Base-by-base conservation (phyloP, 768 basidiomycete genomes). In the Leccinum boreale region DNA sequence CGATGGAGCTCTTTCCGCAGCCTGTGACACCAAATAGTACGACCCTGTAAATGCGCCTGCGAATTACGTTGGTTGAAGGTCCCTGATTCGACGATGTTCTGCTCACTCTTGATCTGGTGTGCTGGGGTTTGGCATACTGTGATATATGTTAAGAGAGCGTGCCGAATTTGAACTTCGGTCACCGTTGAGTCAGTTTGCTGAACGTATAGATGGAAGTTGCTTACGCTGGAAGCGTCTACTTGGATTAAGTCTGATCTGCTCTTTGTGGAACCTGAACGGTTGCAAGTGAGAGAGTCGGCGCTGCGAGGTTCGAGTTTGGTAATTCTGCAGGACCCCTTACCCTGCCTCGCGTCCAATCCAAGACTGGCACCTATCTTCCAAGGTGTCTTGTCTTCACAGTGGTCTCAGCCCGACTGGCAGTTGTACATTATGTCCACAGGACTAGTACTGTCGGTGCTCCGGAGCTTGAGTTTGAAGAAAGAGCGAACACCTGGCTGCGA, bases 1-100 rank as follows among this genome's bases (percentile, higher is more conserved):
- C 48, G 55, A 71, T 55, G 0, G 70, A 73, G 49, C 70, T 71
- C 55, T 71, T 71, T 35, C 70, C 72, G 50, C 63, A 58, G n/a
- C 70, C 70, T 15, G 62, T 66, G 54, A 63, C 62, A 36, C 70
- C 70, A 29, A 73, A 64, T 7, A 71, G 24, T 21, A 57, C 62
- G 19, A 73, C 56, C n/a, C 65, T 64, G 61, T 65, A 65, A 15
- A 59, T 39, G 42, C 57, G 65, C 23, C 67, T 68, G 53, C 28
- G 15, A 28, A 49, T 36, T 28, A 48, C n/a, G 53, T 70, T 31
- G 50, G 55, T 33, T 11, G 24, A 53, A 36, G n/a, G 23, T 39
- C 5, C 24, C 14, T 17, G 26, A 29, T 33, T 57, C 17, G 44
- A 45, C 44, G 4, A 9, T 28, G 24, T 21, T 42, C 23, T 51